These are phyloP conservation scores for Cicer judaicum DNA, from an alignment of 306 rosid genomes.

Conservation along the genomic window DNA sequence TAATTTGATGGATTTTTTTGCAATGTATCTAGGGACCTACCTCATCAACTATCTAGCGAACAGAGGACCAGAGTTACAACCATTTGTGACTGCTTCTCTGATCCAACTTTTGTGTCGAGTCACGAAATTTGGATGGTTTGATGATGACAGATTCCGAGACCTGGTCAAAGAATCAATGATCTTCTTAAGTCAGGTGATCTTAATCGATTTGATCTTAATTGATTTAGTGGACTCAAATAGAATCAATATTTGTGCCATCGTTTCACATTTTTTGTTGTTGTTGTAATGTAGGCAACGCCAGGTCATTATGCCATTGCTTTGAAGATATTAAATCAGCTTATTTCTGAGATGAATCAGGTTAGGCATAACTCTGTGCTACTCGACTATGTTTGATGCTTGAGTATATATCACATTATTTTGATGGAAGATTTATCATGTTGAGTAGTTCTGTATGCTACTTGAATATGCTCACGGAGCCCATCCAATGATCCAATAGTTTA, in stretches of 20 bases:
- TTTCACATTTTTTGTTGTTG: conserved; percentile 20
- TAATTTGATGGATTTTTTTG: conserved; percentile 16
- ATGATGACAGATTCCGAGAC: conserved; percentile 60
- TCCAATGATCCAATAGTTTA: conserved; percentile 13
- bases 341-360: conserved; percentile 99
- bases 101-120: conserved; percentile 59
- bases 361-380: conserved; percentile 38
- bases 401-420: conserved; percentile 11
- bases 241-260: not conserved
- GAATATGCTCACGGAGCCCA: conserved; percentile 15
- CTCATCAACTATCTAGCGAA: conserved; percentile 59
- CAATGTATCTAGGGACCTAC: conserved; percentile 54
- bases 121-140: conserved; percentile 67
- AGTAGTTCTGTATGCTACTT: not conserved
- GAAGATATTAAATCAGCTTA: conserved; percentile 94
- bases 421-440: conserved; percentile 31
- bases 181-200: conserved; percentile 59
- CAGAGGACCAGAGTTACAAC: conserved; percentile 67
- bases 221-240: not conserved
- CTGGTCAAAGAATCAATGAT: conserved; percentile 58
- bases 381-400: conserved; percentile 38
- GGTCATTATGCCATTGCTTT: conserved; percentile 95
- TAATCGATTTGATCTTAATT: not conserved
- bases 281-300: conserved; percentile 72
- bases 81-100: conserved; percentile 62